phyloP scores from a whole-genome alignment of 2,329 filamentous ascomycete species.

The Fusarium clavum region DNA sequence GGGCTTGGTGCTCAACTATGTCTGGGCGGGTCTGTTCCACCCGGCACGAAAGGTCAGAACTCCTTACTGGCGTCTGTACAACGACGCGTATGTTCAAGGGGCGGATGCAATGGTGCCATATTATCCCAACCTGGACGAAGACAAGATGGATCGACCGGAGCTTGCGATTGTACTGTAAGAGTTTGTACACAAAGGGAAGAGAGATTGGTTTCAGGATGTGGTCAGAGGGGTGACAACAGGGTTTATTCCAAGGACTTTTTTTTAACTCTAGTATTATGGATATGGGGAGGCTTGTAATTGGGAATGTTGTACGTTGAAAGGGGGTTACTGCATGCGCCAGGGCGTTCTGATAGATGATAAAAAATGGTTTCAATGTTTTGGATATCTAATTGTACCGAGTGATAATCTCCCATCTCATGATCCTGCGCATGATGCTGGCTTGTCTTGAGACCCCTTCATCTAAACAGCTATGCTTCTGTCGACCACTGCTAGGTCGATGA shows the following conservation, averaged over 20 bases:
- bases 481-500: conserved; percentile 6
- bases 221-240: conserved; percentile 14
- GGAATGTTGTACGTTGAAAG: conserved; percentile 40
- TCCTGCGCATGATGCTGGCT: conserved; percentile 7
- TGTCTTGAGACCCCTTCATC: conserved; percentile 23
- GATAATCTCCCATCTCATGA: conserved; percentile 12
- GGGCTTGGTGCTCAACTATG: conserved; percentile 95
- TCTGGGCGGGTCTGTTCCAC: conserved; percentile 98
- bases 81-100: conserved; percentile 93
- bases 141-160: conserved; percentile 82
- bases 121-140: conserved; percentile 88
- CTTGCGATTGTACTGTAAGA: conserved; percentile 82
- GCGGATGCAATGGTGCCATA: conserved; percentile 97
- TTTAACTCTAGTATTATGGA: conserved; percentile 15
- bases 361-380: conserved; percentile 41
- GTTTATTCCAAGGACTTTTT: conserved; percentile 22
- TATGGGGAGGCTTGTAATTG: conserved; percentile 43
- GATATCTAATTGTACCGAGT: conserved; percentile 7
- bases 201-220: conserved; percentile 21
- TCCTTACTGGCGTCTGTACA: conserved; percentile 97
- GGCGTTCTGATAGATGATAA: conserved; percentile 48
- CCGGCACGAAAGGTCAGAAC: conserved; percentile 93
- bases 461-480: not conserved
- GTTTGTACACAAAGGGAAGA: conserved; percentile 16
- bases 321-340: conserved; percentile 43